Conservation (phyloP, 257 asterid species). For the Cynanchum wilfordii region DNA sequence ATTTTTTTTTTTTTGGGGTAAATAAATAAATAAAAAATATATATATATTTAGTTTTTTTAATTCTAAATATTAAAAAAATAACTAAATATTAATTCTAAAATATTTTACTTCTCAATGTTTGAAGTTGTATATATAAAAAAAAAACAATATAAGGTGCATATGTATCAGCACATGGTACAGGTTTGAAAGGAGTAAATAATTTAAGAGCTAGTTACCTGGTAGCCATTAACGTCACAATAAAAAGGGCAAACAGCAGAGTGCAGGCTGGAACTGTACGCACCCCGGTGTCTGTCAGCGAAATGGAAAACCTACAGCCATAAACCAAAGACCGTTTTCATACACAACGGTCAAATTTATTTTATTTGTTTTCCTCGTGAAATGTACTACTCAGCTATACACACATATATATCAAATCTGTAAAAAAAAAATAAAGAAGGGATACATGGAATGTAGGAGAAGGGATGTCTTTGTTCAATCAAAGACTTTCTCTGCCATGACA, state of each 20-base stretch:
- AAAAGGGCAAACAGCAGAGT: constrained; percentile 74
- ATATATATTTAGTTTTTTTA: too few species aligned
- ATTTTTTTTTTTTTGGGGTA: too few species aligned
- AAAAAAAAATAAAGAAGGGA: too few species aligned
- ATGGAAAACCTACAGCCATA: constrained; percentile 59
- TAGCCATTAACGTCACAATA: constrained; percentile 82
- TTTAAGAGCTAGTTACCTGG: constrained; percentile 38
- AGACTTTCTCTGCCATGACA: neutral
- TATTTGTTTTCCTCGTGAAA: constrained; percentile 13
- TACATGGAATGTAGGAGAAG: neutral
- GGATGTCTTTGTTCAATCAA: constrained; percentile 9
- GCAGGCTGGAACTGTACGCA: constrained; percentile 70
- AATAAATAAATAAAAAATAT: too few species aligned
- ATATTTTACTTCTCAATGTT: too few species aligned
- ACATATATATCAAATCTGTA: neutral
- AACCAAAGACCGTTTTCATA: constrained; percentile 1
- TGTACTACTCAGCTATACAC: neutral
- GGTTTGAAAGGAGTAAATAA: neutral
- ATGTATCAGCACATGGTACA: neutral
- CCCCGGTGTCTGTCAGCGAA: constrained; percentile 90
- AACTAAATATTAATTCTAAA: too few species aligned
- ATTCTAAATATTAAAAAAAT: too few species aligned
- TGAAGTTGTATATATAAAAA: too few species aligned
- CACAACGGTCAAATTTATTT: constrained; percentile 13
- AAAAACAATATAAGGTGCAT: neutral